Conservation (phyloP, 1,139 yeast genomes). For the Kurtzmaniella quercitrusa region DNA sequence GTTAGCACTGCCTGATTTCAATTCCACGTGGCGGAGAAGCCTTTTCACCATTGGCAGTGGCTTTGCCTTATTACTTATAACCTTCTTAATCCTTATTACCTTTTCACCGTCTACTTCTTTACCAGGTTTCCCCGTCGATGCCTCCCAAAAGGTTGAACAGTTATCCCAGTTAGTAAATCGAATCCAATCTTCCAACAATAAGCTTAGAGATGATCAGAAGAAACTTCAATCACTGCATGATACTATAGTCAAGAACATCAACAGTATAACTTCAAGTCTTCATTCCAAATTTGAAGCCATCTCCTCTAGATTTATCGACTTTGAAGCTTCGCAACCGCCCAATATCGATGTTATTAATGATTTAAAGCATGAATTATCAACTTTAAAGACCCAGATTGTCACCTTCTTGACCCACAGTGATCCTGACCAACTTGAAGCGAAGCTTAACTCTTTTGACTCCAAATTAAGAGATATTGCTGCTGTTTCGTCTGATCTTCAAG, state of each 20-base stretch:
- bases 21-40: background rate
- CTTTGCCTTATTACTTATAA: background rate
- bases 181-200: background rate
- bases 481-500: conserved; percentile 17
- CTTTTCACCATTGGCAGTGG: background rate
- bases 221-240: conserved; percentile 10
- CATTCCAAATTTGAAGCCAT: conserved; percentile 17
- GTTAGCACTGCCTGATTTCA: background rate
- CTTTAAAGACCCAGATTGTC: conserved; percentile 6
- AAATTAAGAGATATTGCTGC: conserved; percentile 16
- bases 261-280: conserved; percentile 12
- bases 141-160: background rate
- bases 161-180: background rate
- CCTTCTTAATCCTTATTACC: background rate
- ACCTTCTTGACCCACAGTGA: conserved; percentile 4
- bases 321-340: background rate
- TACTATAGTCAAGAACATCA: conserved; percentile 13
- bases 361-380: conserved; percentile 7
- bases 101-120: background rate
- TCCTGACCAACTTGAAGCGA: conserved; percentile 14
- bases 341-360: background rate
- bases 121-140: background rate
- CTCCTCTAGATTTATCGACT: conserved; percentile 12
- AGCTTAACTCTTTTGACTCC: conserved; percentile 16
- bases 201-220: conserved; percentile 3